Percentiles rank a stretch among this genome's conserved stretches.
Conservation (phyloP, 495 filamentous ascomycete genomes). For the Peziza echinospora region DNA sequence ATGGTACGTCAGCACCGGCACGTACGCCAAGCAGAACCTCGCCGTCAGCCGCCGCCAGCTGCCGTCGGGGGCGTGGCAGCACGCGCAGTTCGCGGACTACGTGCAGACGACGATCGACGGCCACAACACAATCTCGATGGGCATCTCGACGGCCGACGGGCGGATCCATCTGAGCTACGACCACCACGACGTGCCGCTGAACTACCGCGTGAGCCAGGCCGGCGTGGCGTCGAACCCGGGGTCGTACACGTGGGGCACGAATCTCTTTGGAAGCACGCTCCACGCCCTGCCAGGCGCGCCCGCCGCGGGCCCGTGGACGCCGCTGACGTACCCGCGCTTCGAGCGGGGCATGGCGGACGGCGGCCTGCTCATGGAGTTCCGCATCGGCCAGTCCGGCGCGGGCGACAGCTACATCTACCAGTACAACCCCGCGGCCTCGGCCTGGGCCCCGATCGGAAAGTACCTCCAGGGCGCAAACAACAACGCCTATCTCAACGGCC, state of each 20-base stretch:
- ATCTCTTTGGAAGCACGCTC: constrained; percentile 23
- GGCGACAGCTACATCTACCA: constrained; percentile 27
- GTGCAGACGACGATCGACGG: constrained; percentile 28
- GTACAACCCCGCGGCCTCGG: constrained; percentile 15
- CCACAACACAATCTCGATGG: constrained; percentile 30
- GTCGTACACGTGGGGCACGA: constrained; percentile 20
- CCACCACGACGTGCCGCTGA: constrained; percentile 13
- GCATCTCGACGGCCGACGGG: constrained; percentile 27
- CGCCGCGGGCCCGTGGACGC: constrained; percentile 11
- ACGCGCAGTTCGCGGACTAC: constrained; percentile 26
- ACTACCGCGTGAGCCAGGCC: constrained; percentile 23
- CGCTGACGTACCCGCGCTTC: constrained; percentile 31
- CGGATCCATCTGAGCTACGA: constrained; percentile 26
- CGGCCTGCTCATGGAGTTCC: constrained; percentile 25
- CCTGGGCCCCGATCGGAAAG: constrained; percentile 21
- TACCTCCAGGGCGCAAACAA: constrained; percentile 25
- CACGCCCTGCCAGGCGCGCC: constrained; percentile 24
- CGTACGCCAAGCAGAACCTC: constrained; percentile 20
- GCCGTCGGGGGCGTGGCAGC: constrained; percentile 22
- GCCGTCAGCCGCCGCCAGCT: constrained; percentile 25
- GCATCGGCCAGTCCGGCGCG: constrained; percentile 28
- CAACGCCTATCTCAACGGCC: constrained; percentile 30
- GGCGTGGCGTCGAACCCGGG: constrained; percentile 21
- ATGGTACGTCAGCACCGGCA: constrained; percentile 22
- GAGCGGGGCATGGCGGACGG: constrained; percentile 9